Evolutionary conservation across 2,329 filamentous ascomycete genomes (phyloP).

Genomic region (Chaetomiaceae sp.): DNA sequence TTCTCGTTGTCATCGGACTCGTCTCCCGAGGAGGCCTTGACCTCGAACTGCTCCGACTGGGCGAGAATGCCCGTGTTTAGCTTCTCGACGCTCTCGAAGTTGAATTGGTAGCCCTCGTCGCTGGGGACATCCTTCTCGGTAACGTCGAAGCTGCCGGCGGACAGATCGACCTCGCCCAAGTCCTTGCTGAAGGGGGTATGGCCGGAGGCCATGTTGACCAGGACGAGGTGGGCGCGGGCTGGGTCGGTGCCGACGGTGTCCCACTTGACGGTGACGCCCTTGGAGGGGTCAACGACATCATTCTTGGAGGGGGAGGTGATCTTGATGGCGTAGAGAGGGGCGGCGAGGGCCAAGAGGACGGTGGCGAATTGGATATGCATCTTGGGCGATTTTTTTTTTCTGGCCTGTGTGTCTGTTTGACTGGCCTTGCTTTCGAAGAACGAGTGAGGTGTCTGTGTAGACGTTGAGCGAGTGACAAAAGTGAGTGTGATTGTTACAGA

Average conservation of each 20-base stretch:
- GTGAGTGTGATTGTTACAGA: neutral
- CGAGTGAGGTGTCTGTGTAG: neutral
- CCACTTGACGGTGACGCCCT: conserved; percentile 24
- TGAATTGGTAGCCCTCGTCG: conserved; percentile 26
- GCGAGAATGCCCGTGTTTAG: conserved; percentile 27
- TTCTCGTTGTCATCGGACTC: conserved; percentile 3
- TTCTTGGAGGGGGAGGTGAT: conserved; percentile 26
- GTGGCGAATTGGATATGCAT: conserved; percentile 22
- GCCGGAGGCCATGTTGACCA: conserved; percentile 27
- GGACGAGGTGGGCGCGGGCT: conserved; percentile 22
- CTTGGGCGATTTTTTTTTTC: too few relatives aligned
- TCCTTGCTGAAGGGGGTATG: conserved; percentile 25
- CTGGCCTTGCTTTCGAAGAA: neutral
- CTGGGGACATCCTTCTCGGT: conserved; percentile 14
- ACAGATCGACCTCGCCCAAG: conserved; percentile 24
- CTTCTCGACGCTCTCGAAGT: conserved; percentile 23
- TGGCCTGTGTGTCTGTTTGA: neutral
- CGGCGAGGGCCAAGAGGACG: conserved; percentile 18
- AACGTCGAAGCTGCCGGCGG: conserved; percentile 16
- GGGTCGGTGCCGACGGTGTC: conserved; percentile 25
- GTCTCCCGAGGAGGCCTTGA: conserved; percentile 9
- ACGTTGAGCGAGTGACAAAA: conserved; percentile 2
- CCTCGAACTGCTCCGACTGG: conserved; percentile 27
- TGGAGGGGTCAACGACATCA: conserved; percentile 19
- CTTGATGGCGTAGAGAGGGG: conserved; percentile 21